A percentile compares a stretch with the other conserved stretches of the same genome.
Evolutionary conservation across 768 basidiomycete genomes (phyloP).

Genomic region (Macrolepiota dolichaula): DNA sequence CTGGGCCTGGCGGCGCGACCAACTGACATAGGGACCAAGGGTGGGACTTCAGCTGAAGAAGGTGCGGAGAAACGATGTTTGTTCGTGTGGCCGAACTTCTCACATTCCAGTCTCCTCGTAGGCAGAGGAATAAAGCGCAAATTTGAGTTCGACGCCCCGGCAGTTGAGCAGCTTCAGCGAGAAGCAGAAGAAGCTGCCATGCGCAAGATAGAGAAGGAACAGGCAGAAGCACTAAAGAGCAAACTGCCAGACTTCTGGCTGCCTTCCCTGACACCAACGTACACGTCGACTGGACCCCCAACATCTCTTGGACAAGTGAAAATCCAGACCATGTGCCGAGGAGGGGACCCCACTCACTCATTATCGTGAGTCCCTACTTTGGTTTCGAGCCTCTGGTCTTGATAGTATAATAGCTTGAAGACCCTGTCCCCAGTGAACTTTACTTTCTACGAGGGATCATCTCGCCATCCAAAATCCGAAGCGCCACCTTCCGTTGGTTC

Average conservation of each 20-base stretch:
- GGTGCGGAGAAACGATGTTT: slow-evolving; percentile 16
- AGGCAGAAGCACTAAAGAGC: slow-evolving; percentile 76
- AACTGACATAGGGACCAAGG: slow-evolving; percentile 35
- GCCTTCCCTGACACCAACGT: slow-evolving; percentile 86
- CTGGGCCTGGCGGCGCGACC: slow-evolving; percentile 57
- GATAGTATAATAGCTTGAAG: slow-evolving; percentile 60
- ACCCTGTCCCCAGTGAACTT: slow-evolving; percentile 80
- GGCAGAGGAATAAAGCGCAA: slow-evolving; percentile 75
- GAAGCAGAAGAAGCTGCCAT: slow-evolving; percentile 91
- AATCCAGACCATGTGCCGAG: slow-evolving; percentile 85
- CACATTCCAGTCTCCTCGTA: slow-evolving; percentile 20
- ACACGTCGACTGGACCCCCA: slow-evolving; percentile 58
- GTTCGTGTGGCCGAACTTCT: background rate
- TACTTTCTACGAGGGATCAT: slow-evolving; percentile 42
- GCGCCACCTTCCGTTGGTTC: slow-evolving; percentile 34
- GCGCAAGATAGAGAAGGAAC: slow-evolving; percentile 77
- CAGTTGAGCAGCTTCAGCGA: slow-evolving; percentile 65
- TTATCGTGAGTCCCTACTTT: slow-evolving; percentile 53
- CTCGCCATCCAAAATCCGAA: slow-evolving; percentile 34
- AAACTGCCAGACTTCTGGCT: slow-evolving; percentile 99
- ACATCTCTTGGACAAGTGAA: slow-evolving; percentile 76
- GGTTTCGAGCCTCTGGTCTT: slow-evolving; percentile 6
- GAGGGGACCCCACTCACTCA: slow-evolving; percentile 73
- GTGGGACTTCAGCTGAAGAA: slow-evolving; percentile 34
- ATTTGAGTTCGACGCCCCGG: slow-evolving; percentile 74